These are phyloP conservation scores for Ormosia emarginata DNA, from an alignment of 306 rosid genomes.

Conservation along the genomic window DNA sequence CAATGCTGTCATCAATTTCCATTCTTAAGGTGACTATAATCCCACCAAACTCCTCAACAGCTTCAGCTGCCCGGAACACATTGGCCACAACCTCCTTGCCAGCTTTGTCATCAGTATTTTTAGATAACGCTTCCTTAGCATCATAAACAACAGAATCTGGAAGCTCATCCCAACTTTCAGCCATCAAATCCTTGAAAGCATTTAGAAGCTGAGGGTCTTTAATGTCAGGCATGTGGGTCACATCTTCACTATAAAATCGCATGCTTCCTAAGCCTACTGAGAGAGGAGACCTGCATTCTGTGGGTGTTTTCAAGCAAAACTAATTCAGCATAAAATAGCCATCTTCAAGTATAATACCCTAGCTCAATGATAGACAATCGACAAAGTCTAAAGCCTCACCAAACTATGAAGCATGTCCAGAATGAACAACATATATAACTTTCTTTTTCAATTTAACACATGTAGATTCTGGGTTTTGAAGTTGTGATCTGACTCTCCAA, in stretches of 20 bases:
- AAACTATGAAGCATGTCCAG: neutral
- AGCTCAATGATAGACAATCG: neutral
- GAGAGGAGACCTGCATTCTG: constrained; percentile 60
- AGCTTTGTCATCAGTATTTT: constrained; percentile 58
- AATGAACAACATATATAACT: neutral
- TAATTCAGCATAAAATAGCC: constrained; percentile 13
- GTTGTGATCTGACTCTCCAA: neutral
- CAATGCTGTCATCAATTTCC: constrained; percentile 84
- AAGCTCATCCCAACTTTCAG: constrained; percentile 67
- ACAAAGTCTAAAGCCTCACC: neutral
- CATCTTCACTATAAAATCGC: constrained; percentile 57
- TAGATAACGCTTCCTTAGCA: constrained; percentile 59
- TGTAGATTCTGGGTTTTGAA: neutral
- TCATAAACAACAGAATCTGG: constrained; percentile 39
- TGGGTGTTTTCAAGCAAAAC: constrained; percentile 13
- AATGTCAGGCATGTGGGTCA: constrained; percentile 56
- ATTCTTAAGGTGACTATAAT: constrained; percentile 55
- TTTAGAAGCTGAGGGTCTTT: constrained; percentile 53
- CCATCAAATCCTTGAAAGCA: constrained; percentile 85
- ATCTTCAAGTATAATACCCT: neutral
- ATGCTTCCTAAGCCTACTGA: constrained; percentile 46
- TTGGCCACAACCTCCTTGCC: constrained; percentile 64
- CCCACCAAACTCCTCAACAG: constrained; percentile 81
- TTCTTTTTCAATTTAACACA: neutral
- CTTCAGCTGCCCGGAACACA: constrained; percentile 77